Conservation (phyloP, 148 eudicot genomes). For the Rhododendron vialii region DNA sequence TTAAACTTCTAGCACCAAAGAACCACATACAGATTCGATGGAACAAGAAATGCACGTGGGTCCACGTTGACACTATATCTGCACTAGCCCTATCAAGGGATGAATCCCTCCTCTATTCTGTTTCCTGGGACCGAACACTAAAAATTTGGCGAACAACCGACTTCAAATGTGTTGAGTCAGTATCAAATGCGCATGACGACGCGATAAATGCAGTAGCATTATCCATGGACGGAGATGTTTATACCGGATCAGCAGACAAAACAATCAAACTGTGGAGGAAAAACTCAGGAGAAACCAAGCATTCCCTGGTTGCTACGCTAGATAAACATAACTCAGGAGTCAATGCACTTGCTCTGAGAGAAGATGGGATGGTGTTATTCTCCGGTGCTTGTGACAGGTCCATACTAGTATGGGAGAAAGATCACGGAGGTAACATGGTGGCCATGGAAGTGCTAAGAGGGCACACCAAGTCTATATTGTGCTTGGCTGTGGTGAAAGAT, state of each 20-base stretch:
- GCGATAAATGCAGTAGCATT: conserved; percentile 71
- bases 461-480: conserved; percentile 66
- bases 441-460: conserved; percentile 53
- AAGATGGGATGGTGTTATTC: conserved; percentile 52
- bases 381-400: conserved; percentile 75
- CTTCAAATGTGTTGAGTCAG: conserved; percentile 78
- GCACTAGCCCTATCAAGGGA: conserved; percentile 59
- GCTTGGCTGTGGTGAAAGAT: conserved; percentile 44
- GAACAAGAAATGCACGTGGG: conserved; percentile 78
- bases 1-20: conserved; percentile 51
- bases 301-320: conserved; percentile 41
- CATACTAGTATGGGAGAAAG: conserved; percentile 66
- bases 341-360: conserved; percentile 69
- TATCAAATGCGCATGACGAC: conserved; percentile 75
- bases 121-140: conserved; percentile 83
- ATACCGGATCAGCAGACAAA: conserved; percentile 85
- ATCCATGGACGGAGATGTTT: conserved; percentile 47
- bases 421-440: conserved; percentile 33
- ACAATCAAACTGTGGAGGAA: conserved; percentile 73
- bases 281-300: conserved; percentile 36
- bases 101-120: conserved; percentile 65
- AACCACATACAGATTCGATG: conserved; percentile 60
- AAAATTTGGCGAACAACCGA: conserved; percentile 65
- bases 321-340: conserved; percentile 66
- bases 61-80: conserved; percentile 76